Evolutionary conservation across 495 filamentous ascomycete genomes (phyloP).

Genomic region (Neurospora sp.): DNA sequence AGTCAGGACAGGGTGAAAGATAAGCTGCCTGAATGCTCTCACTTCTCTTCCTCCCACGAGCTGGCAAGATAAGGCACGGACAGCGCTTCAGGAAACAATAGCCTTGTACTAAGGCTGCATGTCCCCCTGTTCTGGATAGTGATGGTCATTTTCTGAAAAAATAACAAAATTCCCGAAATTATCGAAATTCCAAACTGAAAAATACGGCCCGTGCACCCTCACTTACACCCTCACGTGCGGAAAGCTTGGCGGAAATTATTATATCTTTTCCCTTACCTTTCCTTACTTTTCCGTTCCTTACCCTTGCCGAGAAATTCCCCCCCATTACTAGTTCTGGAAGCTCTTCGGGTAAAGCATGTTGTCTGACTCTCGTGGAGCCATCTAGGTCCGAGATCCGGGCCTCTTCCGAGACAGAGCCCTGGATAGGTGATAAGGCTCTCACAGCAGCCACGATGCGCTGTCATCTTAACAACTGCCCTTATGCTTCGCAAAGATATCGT

Average conservation of each 20-base stretch:
- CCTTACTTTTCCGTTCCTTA: too few species aligned
- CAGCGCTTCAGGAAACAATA: neutral
- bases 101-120: neutral
- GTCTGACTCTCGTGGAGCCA: neutral
- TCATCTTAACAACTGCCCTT: neutral
- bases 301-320: too few species aligned
- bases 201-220: too few species aligned
- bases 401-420: neutral
- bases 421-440: neutral
- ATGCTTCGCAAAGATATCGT: too few species aligned
- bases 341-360: neutral
- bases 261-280: too few species aligned
- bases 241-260: too few species aligned
- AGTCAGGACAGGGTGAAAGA: neutral
- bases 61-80: neutral
- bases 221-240: too few species aligned
- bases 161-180: too few species aligned
- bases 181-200: too few species aligned
- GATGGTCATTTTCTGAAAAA: too few species aligned
- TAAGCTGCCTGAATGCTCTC: neutral
- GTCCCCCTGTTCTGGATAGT: neutral
- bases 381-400: neutral
- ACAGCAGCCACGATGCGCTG: neutral
- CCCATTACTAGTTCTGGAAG: neutral
- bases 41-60: neutral